Conservation (phyloP, 176 grass and related monocot genomes). For the Zoysia pacifica region DNA sequence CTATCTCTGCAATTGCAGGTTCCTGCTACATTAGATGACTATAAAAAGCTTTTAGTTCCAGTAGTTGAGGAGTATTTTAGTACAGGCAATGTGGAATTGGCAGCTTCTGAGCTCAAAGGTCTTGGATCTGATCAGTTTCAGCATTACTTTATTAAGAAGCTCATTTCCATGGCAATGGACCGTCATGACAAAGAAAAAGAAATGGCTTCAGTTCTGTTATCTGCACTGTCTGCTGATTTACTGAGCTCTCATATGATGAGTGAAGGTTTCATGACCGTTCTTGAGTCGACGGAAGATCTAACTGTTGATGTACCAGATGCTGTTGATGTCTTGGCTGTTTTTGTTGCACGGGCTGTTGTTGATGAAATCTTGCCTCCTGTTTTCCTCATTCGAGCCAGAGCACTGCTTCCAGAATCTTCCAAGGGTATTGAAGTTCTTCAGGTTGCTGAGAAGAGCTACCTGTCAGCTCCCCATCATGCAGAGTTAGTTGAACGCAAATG, state of each 20-base stretch:
- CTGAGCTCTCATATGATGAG: constrained; percentile 62
- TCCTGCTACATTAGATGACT: constrained; percentile 62
- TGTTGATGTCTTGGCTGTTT: constrained; percentile 69
- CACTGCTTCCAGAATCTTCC: constrained; percentile 54
- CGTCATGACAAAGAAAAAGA: constrained; percentile 91
- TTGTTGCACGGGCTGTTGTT: constrained; percentile 70
- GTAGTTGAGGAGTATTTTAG: constrained; percentile 80
- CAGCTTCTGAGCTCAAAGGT: constrained; percentile 59
- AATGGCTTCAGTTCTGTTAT: constrained; percentile 79
- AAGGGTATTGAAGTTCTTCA: constrained; percentile 70
- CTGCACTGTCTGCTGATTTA: constrained; percentile 71
- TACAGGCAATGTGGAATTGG: constrained; percentile 74
- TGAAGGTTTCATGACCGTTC: constrained; percentile 74
- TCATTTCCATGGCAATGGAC: constrained; percentile 92
- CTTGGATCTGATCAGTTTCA: constrained; percentile 69
- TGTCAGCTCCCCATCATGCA: constrained; percentile 81
- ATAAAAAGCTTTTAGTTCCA: constrained; percentile 63
- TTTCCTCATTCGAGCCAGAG: constrained; percentile 64
- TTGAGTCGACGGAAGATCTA: constrained; percentile 75
- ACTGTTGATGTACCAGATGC: constrained; percentile 78
- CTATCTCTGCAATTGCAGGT: constrained; percentile 41
- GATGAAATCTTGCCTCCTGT: constrained; percentile 81
- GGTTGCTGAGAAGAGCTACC: constrained; percentile 68
- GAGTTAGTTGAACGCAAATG: constrained; percentile 74
- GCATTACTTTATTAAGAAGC: constrained; percentile 73